Percentiles rank a stretch among this genome's conserved stretches.
Evolutionary conservation across 208 protist genomes (phyloP).

Genomic region (Lotmaria passim): DNA sequence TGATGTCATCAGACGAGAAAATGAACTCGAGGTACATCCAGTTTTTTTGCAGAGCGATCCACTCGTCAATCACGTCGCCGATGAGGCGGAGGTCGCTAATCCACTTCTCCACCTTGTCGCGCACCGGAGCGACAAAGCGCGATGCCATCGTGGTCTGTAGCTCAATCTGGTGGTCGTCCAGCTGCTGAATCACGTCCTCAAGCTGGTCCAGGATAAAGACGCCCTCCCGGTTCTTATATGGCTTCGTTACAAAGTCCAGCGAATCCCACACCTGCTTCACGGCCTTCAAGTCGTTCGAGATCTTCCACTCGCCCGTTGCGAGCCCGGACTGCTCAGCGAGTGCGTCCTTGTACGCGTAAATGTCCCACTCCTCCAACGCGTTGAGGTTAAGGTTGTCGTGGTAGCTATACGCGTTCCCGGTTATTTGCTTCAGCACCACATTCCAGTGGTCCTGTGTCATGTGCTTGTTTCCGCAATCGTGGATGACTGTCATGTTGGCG

Average conservation of each 20-base stretch:
- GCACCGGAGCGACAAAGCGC: slow-evolving; percentile 86
- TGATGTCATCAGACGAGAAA: slow-evolving; percentile 97
- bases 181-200: slow-evolving; percentile 93
- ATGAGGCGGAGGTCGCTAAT: slow-evolving; percentile 85
- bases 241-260: slow-evolving; percentile 79
- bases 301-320: slow-evolving; percentile 94
- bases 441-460: slow-evolving; percentile 92
- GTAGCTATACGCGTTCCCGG: slow-evolving; percentile 83
- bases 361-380: slow-evolving; percentile 77
- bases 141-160: slow-evolving; percentile 93
- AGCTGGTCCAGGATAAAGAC: slow-evolving; percentile 90
- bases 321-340: slow-evolving; percentile 90
- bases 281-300: slow-evolving; percentile 90
- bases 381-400: slow-evolving; percentile 87
- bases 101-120: slow-evolving; percentile 90
- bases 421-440: slow-evolving; percentile 91
- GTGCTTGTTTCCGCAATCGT: slow-evolving; percentile 94
- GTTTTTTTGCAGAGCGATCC: slow-evolving; percentile 95
- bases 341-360: slow-evolving; percentile 86
- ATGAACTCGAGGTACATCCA: slow-evolving; percentile 99
- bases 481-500: slow-evolving; percentile 85
- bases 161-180: slow-evolving; percentile 93
- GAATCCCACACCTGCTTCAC: slow-evolving; percentile 89
- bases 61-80: slow-evolving; percentile 94
- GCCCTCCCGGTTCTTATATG: slow-evolving; percentile 86